Conservation (phyloP, 2,329 filamentous ascomycete genomes). For the Coniochaeta hoffmannii region DNA sequence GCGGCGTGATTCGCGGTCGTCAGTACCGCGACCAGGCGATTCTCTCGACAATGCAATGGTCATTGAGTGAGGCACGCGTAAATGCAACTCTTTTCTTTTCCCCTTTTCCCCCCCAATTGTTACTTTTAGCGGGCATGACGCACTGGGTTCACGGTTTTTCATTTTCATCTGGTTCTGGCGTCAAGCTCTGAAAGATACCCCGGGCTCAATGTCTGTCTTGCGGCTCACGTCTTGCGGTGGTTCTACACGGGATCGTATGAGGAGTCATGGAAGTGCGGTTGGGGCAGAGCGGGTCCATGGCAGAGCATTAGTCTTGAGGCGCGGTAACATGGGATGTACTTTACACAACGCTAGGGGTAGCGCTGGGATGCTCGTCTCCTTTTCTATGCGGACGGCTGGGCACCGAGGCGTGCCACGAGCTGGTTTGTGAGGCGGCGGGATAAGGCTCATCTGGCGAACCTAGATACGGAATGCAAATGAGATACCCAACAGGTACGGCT, state of each 20-base stretch:
- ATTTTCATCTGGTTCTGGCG: neutral
- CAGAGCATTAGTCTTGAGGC: neutral
- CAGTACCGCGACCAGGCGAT: neutral
- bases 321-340: neutral
- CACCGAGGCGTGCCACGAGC: too few relatives aligned
- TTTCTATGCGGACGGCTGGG: too few relatives aligned
- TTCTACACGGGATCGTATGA: too few relatives aligned
- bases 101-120: neutral
- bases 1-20: neutral
- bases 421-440: too few relatives aligned
- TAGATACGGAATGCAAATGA: neutral
- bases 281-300: too few relatives aligned
- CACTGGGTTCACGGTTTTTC: neutral
- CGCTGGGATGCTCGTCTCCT: neutral
- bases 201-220: neutral
- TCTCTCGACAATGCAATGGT: neutral
- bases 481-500: neutral
- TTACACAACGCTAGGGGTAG: neutral
- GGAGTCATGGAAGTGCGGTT: too few relatives aligned
- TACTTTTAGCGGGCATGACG: neutral
- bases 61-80: neutral
- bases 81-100: neutral
- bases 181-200: neutral
- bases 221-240: neutral
- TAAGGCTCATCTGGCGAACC: too few relatives aligned